Conservation (phyloP, 2,329 filamentous ascomycete genomes). For the Monosporascus sp. region DNA sequence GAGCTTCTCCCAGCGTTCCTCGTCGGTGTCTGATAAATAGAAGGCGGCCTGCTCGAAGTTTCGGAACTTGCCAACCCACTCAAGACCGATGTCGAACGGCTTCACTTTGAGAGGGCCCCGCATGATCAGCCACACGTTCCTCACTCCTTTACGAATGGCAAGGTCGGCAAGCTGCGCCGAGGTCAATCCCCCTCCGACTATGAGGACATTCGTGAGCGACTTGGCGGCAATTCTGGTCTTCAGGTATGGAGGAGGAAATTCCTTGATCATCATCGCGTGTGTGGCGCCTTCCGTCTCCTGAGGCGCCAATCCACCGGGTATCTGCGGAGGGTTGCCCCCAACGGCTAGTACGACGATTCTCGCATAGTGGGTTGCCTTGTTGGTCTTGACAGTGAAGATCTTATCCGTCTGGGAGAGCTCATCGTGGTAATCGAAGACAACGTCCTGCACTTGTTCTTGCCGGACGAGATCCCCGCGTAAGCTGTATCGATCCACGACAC, state of each 20-base stretch:
- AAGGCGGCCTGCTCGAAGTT: conserved; percentile 74
- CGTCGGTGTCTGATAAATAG: conserved; percentile 69
- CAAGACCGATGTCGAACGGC: conserved; percentile 70
- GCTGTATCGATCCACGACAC: conserved; percentile 53
- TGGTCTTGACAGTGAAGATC: conserved; percentile 61
- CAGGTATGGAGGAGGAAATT: conserved; percentile 52
- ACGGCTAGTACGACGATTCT: conserved; percentile 65
- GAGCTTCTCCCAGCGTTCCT: conserved; percentile 63
- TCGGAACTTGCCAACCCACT: conserved; percentile 79
- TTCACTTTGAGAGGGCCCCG: conserved; percentile 58
- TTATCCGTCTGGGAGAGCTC: conserved; percentile 43
- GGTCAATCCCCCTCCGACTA: conserved; percentile 72
- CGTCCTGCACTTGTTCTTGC: conserved; percentile 55
- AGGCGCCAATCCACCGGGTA: conserved; percentile 28
- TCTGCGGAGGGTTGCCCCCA: conserved; percentile 57
- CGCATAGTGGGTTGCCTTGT: conserved; percentile 50
- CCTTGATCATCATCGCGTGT: conserved; percentile 60
- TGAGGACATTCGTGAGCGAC: conserved; percentile 56
- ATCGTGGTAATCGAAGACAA: conserved; percentile 52
- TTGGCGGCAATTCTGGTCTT: conserved; percentile 45
- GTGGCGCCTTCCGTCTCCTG: conserved; percentile 33
- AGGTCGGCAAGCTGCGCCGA: conserved; percentile 70
- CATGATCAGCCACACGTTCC: conserved; percentile 67
- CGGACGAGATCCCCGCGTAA: conserved; percentile 52
- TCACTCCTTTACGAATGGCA: conserved; percentile 58